Evolutionary conservation across 2,329 filamentous ascomycete genomes (phyloP).

Genomic region (Hypoxylon sp.): DNA sequence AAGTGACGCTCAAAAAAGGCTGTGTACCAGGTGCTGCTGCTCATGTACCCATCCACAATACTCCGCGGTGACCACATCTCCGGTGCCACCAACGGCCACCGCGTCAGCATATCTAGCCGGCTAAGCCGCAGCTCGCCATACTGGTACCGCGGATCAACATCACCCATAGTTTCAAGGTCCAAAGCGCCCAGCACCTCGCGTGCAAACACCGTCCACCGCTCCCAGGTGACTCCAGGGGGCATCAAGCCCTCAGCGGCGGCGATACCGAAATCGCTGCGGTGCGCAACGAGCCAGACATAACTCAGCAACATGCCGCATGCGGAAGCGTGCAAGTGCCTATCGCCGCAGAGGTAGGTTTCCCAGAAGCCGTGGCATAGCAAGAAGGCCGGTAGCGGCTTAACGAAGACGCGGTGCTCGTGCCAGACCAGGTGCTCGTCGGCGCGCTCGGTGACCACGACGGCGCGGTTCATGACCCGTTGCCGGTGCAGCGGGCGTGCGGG

Average conservation of each 20-base stretch:
- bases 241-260: constrained; percentile 54
- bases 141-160: constrained; percentile 58
- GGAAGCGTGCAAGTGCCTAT: constrained; percentile 46
- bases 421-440: constrained; percentile 54
- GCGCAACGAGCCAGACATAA: constrained; percentile 59
- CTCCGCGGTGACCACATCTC: constrained; percentile 47
- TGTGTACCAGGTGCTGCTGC: constrained; percentile 54
- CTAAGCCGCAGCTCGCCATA: constrained; percentile 63
- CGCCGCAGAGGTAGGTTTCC: constrained; percentile 44
- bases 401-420: constrained; percentile 43
- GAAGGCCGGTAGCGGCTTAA: constrained; percentile 53
- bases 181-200: constrained; percentile 47
- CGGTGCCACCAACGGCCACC: constrained; percentile 45
- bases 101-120: constrained; percentile 60
- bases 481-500: constrained; percentile 49
- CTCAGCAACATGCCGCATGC: constrained; percentile 59
- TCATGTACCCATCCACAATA: constrained; percentile 52
- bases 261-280: constrained; percentile 58
- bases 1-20: constrained; percentile 58
- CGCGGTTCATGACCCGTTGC: constrained; percentile 50
- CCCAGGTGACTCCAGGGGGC: constrained; percentile 52
- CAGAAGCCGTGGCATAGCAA: constrained; percentile 50
- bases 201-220: constrained; percentile 53
- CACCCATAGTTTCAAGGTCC: constrained; percentile 46
- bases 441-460: constrained; percentile 52